These are phyloP conservation scores for Haematococcus sp. DNA, from an alignment of 139 green algal genomes.

Conservation along the genomic window DNA sequence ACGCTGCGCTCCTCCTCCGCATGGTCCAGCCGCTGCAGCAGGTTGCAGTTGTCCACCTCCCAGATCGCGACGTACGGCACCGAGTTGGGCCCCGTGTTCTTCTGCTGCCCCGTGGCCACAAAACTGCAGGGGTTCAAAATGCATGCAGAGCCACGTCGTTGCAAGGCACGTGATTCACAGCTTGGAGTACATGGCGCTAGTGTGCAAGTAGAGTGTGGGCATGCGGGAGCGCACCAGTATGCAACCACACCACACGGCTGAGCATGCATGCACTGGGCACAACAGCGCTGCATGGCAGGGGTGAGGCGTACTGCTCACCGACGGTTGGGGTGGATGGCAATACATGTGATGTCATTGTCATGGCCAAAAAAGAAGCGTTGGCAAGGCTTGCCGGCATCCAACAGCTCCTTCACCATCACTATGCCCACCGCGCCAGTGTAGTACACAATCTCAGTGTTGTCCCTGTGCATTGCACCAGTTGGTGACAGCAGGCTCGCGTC, in stretches of 20 bases:
- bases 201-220: too few relatives aligned
- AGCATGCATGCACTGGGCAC: too few relatives aligned
- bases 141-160: too few relatives aligned
- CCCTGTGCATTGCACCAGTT: background rate
- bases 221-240: too few relatives aligned
- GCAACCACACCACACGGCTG: too few relatives aligned
- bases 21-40: conserved; percentile 57
- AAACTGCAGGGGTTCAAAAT: conserved; percentile 29
- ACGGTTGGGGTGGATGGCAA: conserved; percentile 31
- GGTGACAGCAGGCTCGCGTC: too few relatives aligned
- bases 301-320: too few relatives aligned
- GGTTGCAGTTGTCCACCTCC: conserved; percentile 51
- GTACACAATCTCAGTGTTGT: conserved; percentile 51
- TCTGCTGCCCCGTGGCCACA: conserved; percentile 63
- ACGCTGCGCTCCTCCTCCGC: conserved; percentile 27
- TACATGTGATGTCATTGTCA: conserved; percentile 57
- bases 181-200: too few relatives aligned
- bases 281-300: too few relatives aligned
- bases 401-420: conserved; percentile 54
- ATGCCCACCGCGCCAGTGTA: conserved; percentile 54
- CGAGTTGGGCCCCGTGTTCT: conserved; percentile 24
- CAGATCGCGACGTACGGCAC: conserved; percentile 51
- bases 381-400: conserved; percentile 23
- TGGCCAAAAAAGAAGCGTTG: conserved; percentile 69
- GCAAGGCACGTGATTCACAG: too few relatives aligned